Base-by-base conservation (phyloP, 306 rosid genomes). In the Phaseolus lunatus region DNA sequence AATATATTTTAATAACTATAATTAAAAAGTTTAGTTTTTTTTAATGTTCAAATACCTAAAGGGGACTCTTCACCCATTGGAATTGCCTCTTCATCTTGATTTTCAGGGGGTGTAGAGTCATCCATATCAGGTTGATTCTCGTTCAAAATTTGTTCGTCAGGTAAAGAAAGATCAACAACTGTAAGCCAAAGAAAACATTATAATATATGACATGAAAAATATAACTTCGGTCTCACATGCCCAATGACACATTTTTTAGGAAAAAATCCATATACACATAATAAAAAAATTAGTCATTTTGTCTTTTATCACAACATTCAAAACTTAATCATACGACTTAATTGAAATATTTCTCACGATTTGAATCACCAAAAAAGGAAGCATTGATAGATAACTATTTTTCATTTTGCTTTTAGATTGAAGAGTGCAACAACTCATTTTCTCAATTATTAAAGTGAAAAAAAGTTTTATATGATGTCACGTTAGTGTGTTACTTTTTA, bases 51-150 rank as follows among this genome's bases (percentile, higher is more conserved):
- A n/a, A 35, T 81, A 95, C 97, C 99, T 70, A 94, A 86, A 58
- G 85, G 87, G 19, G 82, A 77, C 79, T 90, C 97, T 86, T 95
- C 97, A 62, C 81, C 78, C 97, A 92, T 95, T 22, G 90, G 89
- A 80, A 74, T 89, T 29, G 87, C 82, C 41, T 95, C 97, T 76
- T 88, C 97, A 22, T 90, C 92, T 52, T 76, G 94, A 80, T 89
- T 89, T 70, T 89, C 96, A 9, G 79, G 81, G 26, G 86, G 82
- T 5, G 73, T 84, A 19, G 63, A 78, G 45, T 92, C 93, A 74
- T 90, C 97, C 86, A 87, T 82, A 81, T 91, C 97, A 29, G 94
- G 90, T 26, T 92, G 97, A 78, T 87, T 83, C 54, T 80, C 85
- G 10, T 80, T 89, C 75, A 90, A 83, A 62, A 86, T 83, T 81